Conservation (phyloP, 257 asterid genomes). For the Fraxinus cuspidata region DNA sequence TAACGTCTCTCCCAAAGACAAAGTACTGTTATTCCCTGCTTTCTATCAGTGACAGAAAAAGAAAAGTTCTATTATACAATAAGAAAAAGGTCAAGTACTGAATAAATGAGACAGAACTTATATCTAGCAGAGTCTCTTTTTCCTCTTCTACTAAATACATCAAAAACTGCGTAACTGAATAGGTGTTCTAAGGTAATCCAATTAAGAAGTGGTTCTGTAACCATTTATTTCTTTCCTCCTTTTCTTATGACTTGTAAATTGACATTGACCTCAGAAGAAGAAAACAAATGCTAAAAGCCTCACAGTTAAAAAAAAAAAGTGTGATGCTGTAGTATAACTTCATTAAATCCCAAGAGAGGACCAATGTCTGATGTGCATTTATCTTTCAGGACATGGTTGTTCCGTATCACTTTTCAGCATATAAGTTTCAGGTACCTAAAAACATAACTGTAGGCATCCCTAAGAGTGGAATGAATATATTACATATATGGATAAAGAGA, state of each 20-base stretch:
- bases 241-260: neutral
- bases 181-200: neutral
- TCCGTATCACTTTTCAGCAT: neutral
- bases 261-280: neutral
- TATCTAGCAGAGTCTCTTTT: neutral
- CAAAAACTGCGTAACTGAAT: neutral
- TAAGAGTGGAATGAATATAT: neutral
- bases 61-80: constrained; percentile 5
- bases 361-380: neutral
- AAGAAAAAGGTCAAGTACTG: constrained; percentile 6
- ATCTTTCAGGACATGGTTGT: too few species aligned
- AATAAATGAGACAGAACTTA: neutral
- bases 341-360: neutral
- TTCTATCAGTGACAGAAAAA: constrained; percentile 34
- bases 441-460: neutral
- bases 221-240: neutral
- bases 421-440: neutral
- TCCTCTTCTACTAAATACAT: neutral
- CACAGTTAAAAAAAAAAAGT: too few species aligned
- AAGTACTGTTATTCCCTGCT: constrained; percentile 38
- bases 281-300: neutral
- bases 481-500: neutral
- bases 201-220: neutral
- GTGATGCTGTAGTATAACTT: neutral
- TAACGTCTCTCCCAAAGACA: constrained; percentile 52